Base-by-base conservation (phyloP, 2,329 filamentous ascomycete species). In the Fusarium staphyleae region DNA sequence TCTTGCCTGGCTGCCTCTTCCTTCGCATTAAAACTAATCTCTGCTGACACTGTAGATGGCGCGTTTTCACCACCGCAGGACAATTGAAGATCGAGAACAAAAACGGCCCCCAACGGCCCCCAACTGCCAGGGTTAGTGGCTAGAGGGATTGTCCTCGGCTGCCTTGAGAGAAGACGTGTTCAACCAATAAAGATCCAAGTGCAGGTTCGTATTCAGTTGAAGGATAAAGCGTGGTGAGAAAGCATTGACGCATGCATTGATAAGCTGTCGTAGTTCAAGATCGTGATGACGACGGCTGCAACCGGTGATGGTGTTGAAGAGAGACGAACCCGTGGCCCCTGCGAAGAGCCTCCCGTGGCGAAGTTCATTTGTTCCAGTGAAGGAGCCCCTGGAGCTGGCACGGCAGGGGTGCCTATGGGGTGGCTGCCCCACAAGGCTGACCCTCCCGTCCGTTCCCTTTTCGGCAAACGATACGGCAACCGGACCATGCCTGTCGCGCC, bases 51-150 rank as follows among this genome's bases (percentile, higher is more conserved):
- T 44, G 12, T 3, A 29, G 28, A 29, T 10, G 4, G 8, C 28
- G 28, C 28, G 28, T 29, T 10, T 29, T 29, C 11, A 10, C 12
- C 12, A 6, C 28, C 4, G 3, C 9, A 29, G 9, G 9, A 13
- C 28, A 9, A 29, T 29, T 29, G 8, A 30, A n/a, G 11, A 22
- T 6, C 10, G 18, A 19, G 12, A 7, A 16, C 5, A 36, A 19
- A 36, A 44, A 48, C 29, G 58, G 58, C 58, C 58, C 58, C 58
- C 58, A 61, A 61, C 28, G 52, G 56, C 52, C 57, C 57, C 57
- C 57, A 53, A 53, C 19, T 41, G 14, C 28, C 14, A 36, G 50
- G 41, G 45, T 30, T 28, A 4, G n/a, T 50, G 11, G 6, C 32
- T 44, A 55, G 50, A 44, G 39, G 30, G 32, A 44, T 53, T 60